Conservation (phyloP, 768 basidiomycete species). For the Hericium alpestre region DNA sequence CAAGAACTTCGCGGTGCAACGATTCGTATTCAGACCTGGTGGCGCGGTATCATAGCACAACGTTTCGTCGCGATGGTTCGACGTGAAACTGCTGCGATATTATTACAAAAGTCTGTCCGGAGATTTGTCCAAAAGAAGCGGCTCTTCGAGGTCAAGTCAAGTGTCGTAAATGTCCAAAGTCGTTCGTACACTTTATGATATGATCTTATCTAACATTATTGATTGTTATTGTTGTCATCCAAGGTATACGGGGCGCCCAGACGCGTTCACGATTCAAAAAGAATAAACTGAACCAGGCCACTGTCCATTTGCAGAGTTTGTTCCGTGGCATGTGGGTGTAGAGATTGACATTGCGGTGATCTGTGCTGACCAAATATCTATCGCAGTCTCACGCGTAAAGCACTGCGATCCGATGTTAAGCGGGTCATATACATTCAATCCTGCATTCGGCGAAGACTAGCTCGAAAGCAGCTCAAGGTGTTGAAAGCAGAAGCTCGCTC, state of each 20-base stretch:
- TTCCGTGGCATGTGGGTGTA: constrained; percentile 77
- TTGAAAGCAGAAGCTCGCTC: constrained; percentile 91
- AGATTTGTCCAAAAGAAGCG: constrained; percentile 62
- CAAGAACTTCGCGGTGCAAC: constrained; percentile 57
- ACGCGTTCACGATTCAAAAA: constrained; percentile 52
- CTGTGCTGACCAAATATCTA: constrained; percentile 1
- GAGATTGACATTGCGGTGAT: constrained; percentile 3
- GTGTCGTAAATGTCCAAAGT: constrained; percentile 71
- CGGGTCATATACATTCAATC: constrained; percentile 83
- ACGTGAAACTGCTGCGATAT: constrained; percentile 61
- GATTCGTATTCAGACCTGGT: constrained; percentile 88
- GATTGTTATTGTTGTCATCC: not conserved
- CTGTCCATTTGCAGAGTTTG: constrained; percentile 68
- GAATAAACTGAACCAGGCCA: constrained; percentile 47
- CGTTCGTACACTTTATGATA: constrained; percentile 41
- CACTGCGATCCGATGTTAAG: constrained; percentile 48
- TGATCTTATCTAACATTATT: not conserved
- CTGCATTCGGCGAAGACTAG: constrained; percentile 80
- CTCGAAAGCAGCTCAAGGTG: constrained; percentile 72
- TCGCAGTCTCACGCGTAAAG: constrained; percentile 42
- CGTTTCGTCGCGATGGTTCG: constrained; percentile 61
- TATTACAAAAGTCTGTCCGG: constrained; percentile 65
- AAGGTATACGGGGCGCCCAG: constrained; percentile 56
- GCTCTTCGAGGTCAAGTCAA: constrained; percentile 51
- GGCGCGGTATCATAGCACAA: constrained; percentile 78